phyloP scores from a whole-genome alignment of 2,329 filamentous ascomycete genomes.

The Beauveria scarabaeidicola region DNA sequence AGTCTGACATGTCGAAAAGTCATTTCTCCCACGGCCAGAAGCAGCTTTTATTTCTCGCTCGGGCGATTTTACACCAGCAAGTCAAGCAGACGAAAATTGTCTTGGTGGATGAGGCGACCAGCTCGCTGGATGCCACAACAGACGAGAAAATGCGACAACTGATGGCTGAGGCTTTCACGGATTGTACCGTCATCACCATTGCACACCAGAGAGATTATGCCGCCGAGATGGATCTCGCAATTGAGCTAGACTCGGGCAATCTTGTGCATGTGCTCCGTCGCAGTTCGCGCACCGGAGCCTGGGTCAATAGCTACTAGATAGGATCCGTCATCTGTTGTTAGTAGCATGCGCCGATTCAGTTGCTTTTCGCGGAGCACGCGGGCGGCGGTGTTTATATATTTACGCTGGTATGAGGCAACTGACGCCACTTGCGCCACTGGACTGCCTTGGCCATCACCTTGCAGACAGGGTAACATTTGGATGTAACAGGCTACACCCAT shows the following conservation, averaged over 20 bases:
- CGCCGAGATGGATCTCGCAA: not conserved
- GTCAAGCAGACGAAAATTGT: not conserved
- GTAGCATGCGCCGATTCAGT: too few relatives aligned
- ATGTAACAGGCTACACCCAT: too few relatives aligned
- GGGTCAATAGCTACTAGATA: too few relatives aligned
- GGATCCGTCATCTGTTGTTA: too few relatives aligned
- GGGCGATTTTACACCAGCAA: slow-evolving; percentile 13
- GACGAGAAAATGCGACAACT: slow-evolving; percentile 12
- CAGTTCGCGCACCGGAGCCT: too few relatives aligned
- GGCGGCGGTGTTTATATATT: too few relatives aligned
- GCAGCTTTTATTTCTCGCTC: slow-evolving; percentile 16
- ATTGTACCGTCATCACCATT: slow-evolving; percentile 13
- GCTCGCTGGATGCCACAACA: slow-evolving; percentile 11
- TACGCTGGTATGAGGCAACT: too few relatives aligned
- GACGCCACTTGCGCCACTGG: too few relatives aligned
- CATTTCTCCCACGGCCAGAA: slow-evolving; percentile 14
- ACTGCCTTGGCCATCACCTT: too few relatives aligned
- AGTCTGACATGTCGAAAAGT: not conserved
- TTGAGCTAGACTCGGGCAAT: not conserved
- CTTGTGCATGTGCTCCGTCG: too few relatives aligned
- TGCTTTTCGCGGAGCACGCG: too few relatives aligned
- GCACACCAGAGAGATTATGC: slow-evolving; percentile 12
- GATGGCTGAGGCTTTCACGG: slow-evolving; percentile 12
- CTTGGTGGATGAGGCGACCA: not conserved
- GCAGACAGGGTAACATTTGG: too few relatives aligned